Evolutionary conservation across 495 filamentous ascomycete genomes (phyloP), one percentile per base, ranked within the genome.

Genomic region (Annulohypoxylon maeteangense): DNA sequence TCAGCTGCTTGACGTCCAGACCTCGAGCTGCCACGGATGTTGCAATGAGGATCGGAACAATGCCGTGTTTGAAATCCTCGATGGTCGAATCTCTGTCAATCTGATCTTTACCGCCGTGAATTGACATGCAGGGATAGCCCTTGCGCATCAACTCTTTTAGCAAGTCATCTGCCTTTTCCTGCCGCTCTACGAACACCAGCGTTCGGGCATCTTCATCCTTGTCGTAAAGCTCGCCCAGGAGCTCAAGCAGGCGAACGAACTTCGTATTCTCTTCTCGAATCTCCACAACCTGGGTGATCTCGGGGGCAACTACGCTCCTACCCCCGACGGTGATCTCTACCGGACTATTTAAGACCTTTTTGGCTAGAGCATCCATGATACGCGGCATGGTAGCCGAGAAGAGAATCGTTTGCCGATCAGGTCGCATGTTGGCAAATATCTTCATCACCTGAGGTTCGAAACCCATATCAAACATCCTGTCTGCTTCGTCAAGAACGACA

Each of bases 381-480:
- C 89, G 85, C n/a, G 95, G 95, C 82, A 98, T 97, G 0, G 96
- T 99, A 10, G 96, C 96, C 0, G 95, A 98, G 79, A 98, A 98
- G 18, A 98, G 83, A 18, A 98, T 93, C 0, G 93, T 97, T 77
- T 99, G 96, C 14, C 92, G 89, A 74, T 98, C 90, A 0, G 95
- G 94, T 45, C 96, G 90, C 66, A 97, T 90, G 74, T 95, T 97
- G 66, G 86, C 87, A 72, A 98, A 87, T 62, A 99, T 94, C 78
- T 97, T 98, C 91, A 95, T 95, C 50, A 99, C 93, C 74, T 98
- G 96, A 1, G 95, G 95, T 78, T 97, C 95, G 67, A 99, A 98
- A 4, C 96, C 96, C 96, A 99, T 98, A 77, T 99, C 96, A 72
- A 98, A 98, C 96, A 99, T 99, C 47, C 96, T 90, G 74, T 99